Evolutionary conservation across 2,329 filamentous ascomycete genomes (phyloP).

Genomic region (Ophidiomyces ophidiicola): DNA sequence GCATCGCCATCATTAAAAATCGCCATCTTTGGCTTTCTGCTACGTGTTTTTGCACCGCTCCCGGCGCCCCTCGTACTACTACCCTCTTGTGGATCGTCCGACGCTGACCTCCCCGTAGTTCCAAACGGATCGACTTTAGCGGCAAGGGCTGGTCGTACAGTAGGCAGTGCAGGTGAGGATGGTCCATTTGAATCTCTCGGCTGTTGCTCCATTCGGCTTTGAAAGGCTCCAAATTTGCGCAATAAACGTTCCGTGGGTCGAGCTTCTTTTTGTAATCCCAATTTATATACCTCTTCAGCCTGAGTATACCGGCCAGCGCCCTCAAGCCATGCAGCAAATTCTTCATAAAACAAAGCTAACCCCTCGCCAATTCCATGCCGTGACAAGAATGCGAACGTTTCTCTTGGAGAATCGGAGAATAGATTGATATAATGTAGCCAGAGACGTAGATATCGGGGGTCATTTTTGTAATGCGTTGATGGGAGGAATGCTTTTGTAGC

Average conservation of each 20-base stretch:
- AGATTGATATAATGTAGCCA: slow-evolving; percentile 92
- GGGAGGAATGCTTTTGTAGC: slow-evolving; percentile 81
- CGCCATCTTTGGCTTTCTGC: slow-evolving; percentile 66
- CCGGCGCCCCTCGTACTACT: slow-evolving; percentile 43
- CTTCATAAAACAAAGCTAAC: slow-evolving; percentile 88
- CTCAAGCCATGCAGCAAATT: slow-evolving; percentile 90
- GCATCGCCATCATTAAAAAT: slow-evolving; percentile 76
- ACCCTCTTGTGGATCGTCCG: slow-evolving; percentile 50
- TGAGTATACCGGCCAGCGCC: slow-evolving; percentile 71
- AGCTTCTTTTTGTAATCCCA: slow-evolving; percentile 81
- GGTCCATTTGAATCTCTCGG: slow-evolving; percentile 53
- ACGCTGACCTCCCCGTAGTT: slow-evolving; percentile 36
- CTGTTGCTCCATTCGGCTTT: slow-evolving; percentile 60
- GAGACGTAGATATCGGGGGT: slow-evolving; percentile 80
- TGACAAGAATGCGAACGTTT: slow-evolving; percentile 82
- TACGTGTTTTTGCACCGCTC: slow-evolving; percentile 44
- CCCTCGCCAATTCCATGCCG: slow-evolving; percentile 77
- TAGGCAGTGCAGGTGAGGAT: slow-evolving; percentile 74
- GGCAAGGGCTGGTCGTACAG: slow-evolving; percentile 67
- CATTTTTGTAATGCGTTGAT: slow-evolving; percentile 84
- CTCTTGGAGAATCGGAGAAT: slow-evolving; percentile 84
- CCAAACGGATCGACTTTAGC: slow-evolving; percentile 77
- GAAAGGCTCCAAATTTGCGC: slow-evolving; percentile 87
- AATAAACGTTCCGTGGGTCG: slow-evolving; percentile 66
- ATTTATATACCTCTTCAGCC: slow-evolving; percentile 82